Conservation (phyloP, 495 filamentous ascomycete species). For the Aspergillus panamensis region DNA sequence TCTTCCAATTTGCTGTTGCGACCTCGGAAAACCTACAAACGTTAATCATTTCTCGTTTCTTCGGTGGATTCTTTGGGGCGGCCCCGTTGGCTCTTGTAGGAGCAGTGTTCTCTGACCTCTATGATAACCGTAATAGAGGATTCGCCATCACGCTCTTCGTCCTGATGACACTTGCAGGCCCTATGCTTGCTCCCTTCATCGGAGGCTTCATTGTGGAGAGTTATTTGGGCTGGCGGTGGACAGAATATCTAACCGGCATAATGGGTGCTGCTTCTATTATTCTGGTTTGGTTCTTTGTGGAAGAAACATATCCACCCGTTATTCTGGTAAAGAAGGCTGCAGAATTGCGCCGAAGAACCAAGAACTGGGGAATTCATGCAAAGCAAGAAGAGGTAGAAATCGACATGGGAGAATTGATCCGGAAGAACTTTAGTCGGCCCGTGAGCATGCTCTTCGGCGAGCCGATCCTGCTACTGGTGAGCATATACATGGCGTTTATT, state of each 20-base stretch:
- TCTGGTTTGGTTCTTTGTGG: conserved; percentile 67
- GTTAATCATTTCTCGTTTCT: conserved; percentile 79
- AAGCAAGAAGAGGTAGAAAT: conserved; percentile 93
- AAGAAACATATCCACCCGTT: conserved; percentile 81
- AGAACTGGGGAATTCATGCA: conserved; percentile 92
- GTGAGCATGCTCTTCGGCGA: conserved; percentile 75
- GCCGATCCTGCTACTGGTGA: conserved; percentile 71
- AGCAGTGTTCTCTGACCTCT: conserved; percentile 87
- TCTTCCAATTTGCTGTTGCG: conserved; percentile 72
- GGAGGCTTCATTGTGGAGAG: conserved; percentile 77
- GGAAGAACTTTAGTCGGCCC: conserved; percentile 81
- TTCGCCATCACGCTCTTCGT: conserved; percentile 76
- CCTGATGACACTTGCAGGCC: conserved; percentile 81
- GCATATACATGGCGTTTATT: conserved; percentile 78
- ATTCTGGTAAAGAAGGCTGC: conserved; percentile 74
- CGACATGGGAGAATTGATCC: conserved; percentile 70
- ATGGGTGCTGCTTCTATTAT: conserved; percentile 73
- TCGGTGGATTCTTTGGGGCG: conserved; percentile 68
- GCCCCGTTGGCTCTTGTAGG: conserved; percentile 80
- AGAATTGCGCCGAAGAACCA: conserved; percentile 73
- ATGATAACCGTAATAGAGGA: conserved; percentile 72
- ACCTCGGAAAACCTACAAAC: conserved; percentile 79
- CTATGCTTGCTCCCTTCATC: conserved; percentile 76
- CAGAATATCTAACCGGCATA: conserved; percentile 66
- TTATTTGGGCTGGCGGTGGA: conserved; percentile 82